Evolutionary conservation across 2,329 filamentous ascomycete species (phyloP).

Genomic region (Elsinoe australis): DNA sequence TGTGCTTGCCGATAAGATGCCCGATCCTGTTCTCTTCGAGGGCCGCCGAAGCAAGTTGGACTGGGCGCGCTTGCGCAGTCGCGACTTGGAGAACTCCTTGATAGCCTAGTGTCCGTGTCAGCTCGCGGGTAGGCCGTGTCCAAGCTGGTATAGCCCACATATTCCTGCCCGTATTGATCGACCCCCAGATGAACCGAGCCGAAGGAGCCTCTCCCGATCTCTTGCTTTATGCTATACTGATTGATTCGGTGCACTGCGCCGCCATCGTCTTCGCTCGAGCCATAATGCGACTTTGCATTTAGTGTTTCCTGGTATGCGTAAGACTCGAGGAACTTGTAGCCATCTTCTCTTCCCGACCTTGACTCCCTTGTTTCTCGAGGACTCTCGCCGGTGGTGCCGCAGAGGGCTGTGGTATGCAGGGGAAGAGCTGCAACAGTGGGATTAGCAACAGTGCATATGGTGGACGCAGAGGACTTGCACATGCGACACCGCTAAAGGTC

Average conservation of each 20-base stretch:
- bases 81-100: conserved; percentile 94
- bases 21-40: conserved; percentile 46
- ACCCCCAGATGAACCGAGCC: conserved; percentile 84
- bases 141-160: conserved; percentile 51
- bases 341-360: conserved; percentile 43
- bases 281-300: conserved; percentile 80
- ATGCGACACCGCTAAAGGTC: conserved; percentile 42
- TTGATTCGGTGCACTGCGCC: conserved; percentile 85
- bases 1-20: conserved; percentile 40
- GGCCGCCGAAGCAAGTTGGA: conserved; percentile 73
- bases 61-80: conserved; percentile 80
- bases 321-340: conserved; percentile 16
- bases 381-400: conserved; percentile 56
- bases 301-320: conserved; percentile 64
- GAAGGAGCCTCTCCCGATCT: conserved; percentile 95
- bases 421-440: conserved; percentile 41
- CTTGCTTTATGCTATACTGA: conserved; percentile 87
- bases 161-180: conserved; percentile 89
- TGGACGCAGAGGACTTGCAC: conserved; percentile 36
- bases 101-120: conserved; percentile 59
- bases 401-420: conserved; percentile 56
- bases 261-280: conserved; percentile 67
- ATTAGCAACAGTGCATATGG: conserved; percentile 18
- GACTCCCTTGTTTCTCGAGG: conserved; percentile 53
- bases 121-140: not conserved